Base-by-base conservation (phyloP, 495 filamentous ascomycete genomes). In the Penicillium macrosclerotiorum region DNA sequence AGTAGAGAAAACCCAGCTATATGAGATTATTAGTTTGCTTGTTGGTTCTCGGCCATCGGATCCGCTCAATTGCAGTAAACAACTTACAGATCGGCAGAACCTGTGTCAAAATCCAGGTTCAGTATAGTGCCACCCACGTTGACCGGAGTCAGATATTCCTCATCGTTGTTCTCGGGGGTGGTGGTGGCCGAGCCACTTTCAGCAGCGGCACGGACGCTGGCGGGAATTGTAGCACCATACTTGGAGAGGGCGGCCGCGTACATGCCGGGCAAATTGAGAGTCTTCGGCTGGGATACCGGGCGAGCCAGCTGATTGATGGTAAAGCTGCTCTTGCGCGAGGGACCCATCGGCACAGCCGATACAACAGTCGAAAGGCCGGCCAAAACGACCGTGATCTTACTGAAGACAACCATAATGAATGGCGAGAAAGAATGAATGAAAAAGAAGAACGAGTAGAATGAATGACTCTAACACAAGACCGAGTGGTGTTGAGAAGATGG, bases 31-130 rank as follows among this genome's bases (percentile, higher is more conserved):
- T 14, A 18, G 24, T 16, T 4, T 23, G 2, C 8, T 16, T 5
- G 25, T 12, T n/a, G n/a, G n/a, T n/a, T n/a, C n/a, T n/a, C n/a
- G n/a, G n/a, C n/a, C n/a, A n/a, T n/a, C n/a, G n/a, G n/a, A n/a
- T n/a, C n/a, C n/a, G n/a, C n/a, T n/a, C 13, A 16, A 20, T 8
- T 17, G 17, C 12, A 23, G 39, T 1, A 8, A 5, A 30, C 11
- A 32, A 72, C 79, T 69, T 63, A 89, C 74, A 91, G 77, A 67
- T 91, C 87, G 32, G 83, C 79, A 29, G 81, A 86, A 3, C 87
- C 87, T 30, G 87, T 89, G 59, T 91, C 87, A 54, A 89, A 76
- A 59, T 89, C 82, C 45, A 90, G 55, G 54, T 82, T 76, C 52
- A 89, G 58, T 4, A 72, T 77, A 41, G 81, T 78, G 9, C 68